Evolutionary conservation across 1,139 yeast genomes (phyloP), one percentile per base, ranked within the genome.

Genomic region (Nakaseomyces sp.): DNA sequence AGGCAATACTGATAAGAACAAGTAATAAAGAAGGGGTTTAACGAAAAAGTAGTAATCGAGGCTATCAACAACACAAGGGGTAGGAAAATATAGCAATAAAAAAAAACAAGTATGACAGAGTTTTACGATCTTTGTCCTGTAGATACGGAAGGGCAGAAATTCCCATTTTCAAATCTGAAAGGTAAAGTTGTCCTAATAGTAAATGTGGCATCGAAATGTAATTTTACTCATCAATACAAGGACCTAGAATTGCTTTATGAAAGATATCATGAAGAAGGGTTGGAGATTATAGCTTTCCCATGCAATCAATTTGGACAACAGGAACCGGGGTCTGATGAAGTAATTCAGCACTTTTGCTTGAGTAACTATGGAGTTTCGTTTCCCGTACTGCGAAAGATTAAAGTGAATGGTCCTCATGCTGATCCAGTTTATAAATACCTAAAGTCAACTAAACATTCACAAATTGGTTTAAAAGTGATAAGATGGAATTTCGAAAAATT

Each of bases 401-500:
- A 84, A 28, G 96, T 89, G 49, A 89, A 89, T 64, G 97, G 97
- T 19, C 67, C 71, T 53, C 65, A 78, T 19, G 76, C 85, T 16
- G 83, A 80, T 57, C 81, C 86, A 5, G 85, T 89, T 28, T 89
- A 77, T 70, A 69, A 72, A 56, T 87, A 61, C 68, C 73, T 89
- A 60, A 89, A 89, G 71, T 41, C 61, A 26, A 58, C 78, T 57
- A 77, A 77, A 64, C 51, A 71, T 33, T 82, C 81, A 22, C 50
- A 69, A 4, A 58, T 78, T 33, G 88, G 87, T 4, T 77, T 81
- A 58, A 71, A 67, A 50, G 85, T 85, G 2, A 68, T 81, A 43
- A 70, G 81, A 59, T 87, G 96, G 96, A 87, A 87, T 66, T 87
- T 87, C 62, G 96, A 86, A 62, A 87, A 87, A 69, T 88, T 88